phyloP scores from a whole-genome alignment of 2,329 filamentous ascomycete species.

The Aspergillus sp. region DNA sequence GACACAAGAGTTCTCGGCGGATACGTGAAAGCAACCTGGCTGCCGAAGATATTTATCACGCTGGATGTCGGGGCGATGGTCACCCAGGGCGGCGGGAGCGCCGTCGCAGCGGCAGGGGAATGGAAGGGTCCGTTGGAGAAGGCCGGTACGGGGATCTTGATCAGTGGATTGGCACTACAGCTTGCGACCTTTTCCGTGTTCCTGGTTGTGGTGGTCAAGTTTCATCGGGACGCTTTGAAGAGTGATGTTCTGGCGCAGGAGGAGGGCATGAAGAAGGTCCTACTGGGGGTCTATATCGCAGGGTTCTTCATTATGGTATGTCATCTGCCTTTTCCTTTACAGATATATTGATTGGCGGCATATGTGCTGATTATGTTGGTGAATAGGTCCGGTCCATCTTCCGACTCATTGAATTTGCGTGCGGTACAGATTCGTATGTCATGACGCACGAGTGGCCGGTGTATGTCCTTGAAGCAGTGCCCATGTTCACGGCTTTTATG shows the following conservation, averaged over 20 bases:
- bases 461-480: constrained; percentile 53
- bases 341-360: too few species aligned
- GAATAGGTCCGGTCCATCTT: constrained; percentile 52
- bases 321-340: neutral
- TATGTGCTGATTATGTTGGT: too few species aligned
- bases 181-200: constrained; percentile 44
- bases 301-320: constrained; percentile 45
- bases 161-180: constrained; percentile 46
- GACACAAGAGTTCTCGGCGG: constrained; percentile 10
- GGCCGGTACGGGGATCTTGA: constrained; percentile 44
- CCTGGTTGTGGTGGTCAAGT: constrained; percentile 40
- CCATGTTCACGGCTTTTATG: constrained; percentile 46
- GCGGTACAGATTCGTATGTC: constrained; percentile 53
- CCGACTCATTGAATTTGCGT: constrained; percentile 54
- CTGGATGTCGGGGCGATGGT: constrained; percentile 49
- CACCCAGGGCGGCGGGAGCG: constrained; percentile 48
- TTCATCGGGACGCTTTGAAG: constrained; percentile 27
- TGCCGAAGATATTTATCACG: constrained; percentile 50
- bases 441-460: constrained; percentile 56
- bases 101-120: constrained; percentile 44
- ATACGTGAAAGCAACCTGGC: constrained; percentile 31
- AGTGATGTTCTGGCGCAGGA: neutral
- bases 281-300: neutral
- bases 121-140: constrained; percentile 45
- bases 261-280: neutral